Evolutionary conservation across 768 basidiomycete genomes (phyloP).

Genomic region (Psilocybe tampanensis): DNA sequence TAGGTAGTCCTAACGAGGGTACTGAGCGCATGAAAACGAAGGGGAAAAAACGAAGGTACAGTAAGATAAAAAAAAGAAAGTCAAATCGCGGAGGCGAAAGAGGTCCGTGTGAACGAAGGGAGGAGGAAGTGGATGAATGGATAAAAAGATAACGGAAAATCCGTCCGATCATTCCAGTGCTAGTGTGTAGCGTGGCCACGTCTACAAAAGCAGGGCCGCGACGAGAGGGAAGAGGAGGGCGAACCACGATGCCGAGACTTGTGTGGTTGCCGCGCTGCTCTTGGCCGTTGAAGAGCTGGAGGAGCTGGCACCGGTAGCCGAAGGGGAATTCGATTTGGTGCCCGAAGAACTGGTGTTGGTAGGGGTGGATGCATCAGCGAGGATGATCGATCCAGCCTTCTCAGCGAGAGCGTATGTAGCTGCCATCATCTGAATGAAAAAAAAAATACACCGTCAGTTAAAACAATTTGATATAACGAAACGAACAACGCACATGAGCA

Average conservation of each 20-base stretch:
- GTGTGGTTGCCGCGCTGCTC: neutral
- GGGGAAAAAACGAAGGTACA: no score
- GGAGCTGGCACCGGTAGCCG: neutral
- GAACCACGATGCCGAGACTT: neutral
- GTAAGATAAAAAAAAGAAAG: no score
- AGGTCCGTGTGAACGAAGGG: no score
- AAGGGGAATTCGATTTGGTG: no score
- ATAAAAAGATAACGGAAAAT: no score
- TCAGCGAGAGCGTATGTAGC: constrained; percentile 30
- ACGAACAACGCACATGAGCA: constrained; percentile 25
- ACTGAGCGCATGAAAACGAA: no score
- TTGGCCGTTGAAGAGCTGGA: neutral
- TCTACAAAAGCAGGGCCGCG: neutral
- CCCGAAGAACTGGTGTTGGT: neutral
- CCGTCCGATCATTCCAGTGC: no score
- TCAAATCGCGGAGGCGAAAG: no score
- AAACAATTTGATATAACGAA: neutral
- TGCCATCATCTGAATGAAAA: constrained; percentile 17
- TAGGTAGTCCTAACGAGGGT: no score
- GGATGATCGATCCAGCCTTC: constrained; percentile 24
- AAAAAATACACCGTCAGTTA: neutral
- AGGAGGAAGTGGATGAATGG: no score
- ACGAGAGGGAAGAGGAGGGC: neutral
- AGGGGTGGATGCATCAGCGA: neutral
- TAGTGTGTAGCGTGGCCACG: no score